A percentile compares a stretch with the other conserved stretches of the same genome.
phyloP scores from a whole-genome alignment of 2,329 filamentous ascomycete species.

The Thelonectria blattea region DNA sequence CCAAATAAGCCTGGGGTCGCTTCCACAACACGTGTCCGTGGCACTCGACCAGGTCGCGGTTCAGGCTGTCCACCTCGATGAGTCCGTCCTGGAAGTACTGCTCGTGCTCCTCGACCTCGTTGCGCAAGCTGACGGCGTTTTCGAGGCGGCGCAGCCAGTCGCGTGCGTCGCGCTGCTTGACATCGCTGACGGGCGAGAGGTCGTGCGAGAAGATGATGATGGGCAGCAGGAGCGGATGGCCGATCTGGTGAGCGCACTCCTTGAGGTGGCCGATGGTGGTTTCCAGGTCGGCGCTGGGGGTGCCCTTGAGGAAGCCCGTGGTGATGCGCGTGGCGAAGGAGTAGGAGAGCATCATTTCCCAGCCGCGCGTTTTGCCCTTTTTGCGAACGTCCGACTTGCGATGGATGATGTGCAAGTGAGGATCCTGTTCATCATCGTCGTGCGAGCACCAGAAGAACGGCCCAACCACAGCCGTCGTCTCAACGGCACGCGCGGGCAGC shows the following conservation, averaged over 20 bases:
- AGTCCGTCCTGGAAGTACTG: conserved; percentile 59
- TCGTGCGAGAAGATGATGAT: conserved; percentile 65
- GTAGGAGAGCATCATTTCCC: conserved; percentile 68
- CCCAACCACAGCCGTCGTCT: conserved; percentile 64
- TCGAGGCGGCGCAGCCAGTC: conserved; percentile 67
- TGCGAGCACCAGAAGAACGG: conserved; percentile 68
- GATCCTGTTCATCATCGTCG: conserved; percentile 62
- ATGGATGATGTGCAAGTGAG: conserved; percentile 66
- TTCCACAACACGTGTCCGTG: conserved; percentile 69
- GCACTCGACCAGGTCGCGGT: conserved; percentile 67
- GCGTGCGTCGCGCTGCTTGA: conserved; percentile 67
- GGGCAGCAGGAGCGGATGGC: conserved; percentile 65
- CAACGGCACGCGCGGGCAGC: conserved; percentile 63
- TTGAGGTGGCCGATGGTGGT: conserved; percentile 56
- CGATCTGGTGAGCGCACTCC: conserved; percentile 55
- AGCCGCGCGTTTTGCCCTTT: conserved; percentile 67
- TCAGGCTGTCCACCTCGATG: conserved; percentile 65
- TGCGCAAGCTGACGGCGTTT: conserved; percentile 65
- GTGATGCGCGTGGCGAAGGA: conserved; percentile 61
- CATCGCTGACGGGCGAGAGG: conserved; percentile 60
- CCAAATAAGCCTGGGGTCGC: conserved; percentile 65
- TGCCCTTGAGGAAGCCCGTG: conserved; percentile 67
- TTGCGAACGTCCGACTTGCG: conserved; percentile 72
- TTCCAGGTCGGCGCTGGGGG: conserved; percentile 60
- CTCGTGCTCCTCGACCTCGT: conserved; percentile 63